Conservation (phyloP, 2,329 filamentous ascomycete species). For the Grosmannia penicillata region DNA sequence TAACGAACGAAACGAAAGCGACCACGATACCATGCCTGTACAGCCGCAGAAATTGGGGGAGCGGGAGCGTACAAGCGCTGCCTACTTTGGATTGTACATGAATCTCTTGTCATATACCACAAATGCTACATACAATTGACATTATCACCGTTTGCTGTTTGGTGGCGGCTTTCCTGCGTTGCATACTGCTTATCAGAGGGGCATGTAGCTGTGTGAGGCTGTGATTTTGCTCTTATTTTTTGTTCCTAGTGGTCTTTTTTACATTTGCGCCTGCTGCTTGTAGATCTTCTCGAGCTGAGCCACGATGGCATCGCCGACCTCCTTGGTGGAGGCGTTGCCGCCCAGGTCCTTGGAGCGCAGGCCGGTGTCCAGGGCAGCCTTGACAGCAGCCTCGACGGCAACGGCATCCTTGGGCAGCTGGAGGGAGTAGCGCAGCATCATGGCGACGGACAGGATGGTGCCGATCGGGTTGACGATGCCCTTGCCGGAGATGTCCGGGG, state of each 20-base stretch:
- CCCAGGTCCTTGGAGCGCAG: slow-evolving; percentile 75
- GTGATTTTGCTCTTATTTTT: neutral
- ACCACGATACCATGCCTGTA: no score
- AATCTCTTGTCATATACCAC: no score
- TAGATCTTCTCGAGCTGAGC: slow-evolving; percentile 59
- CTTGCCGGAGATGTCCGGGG: slow-evolving; percentile 84
- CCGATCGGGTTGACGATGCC: slow-evolving; percentile 87
- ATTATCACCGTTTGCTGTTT: no score
- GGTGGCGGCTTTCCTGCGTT: no score
- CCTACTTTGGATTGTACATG: no score
- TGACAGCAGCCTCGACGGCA: slow-evolving; percentile 69
- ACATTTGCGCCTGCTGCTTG: slow-evolving; percentile 20
- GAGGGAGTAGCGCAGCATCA: slow-evolving; percentile 93
- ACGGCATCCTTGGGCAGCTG: slow-evolving; percentile 62
- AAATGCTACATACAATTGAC: no score
- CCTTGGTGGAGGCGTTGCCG: slow-evolving; percentile 54
- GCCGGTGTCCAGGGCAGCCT: slow-evolving; percentile 63
- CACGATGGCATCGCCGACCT: slow-evolving; percentile 67
- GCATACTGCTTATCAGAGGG: no score
- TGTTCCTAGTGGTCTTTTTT: neutral
- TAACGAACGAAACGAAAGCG: neutral
- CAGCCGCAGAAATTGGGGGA: no score
- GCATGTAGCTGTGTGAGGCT: no score
- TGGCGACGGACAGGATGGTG: slow-evolving; percentile 79
- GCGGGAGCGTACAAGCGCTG: no score